Percentiles rank a stretch among this genome's conserved stretches.
phyloP scores from a whole-genome alignment of 495 filamentous ascomycete genomes.

The Penicillium odoratum region DNA sequence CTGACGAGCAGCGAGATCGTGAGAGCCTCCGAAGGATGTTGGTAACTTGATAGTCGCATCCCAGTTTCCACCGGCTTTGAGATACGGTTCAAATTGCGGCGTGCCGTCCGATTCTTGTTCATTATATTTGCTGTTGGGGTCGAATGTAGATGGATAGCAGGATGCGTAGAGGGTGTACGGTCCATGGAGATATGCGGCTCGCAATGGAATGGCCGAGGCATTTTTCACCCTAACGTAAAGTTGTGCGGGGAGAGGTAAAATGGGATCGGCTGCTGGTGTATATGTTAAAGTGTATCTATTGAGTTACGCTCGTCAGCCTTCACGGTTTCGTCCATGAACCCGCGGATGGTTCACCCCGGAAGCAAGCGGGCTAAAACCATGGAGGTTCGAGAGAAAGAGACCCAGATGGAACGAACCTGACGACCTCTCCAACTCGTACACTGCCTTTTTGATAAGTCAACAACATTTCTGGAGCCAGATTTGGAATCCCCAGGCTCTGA shows the following conservation, averaged over 20 bases:
- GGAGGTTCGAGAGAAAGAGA: background rate
- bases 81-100: slow-evolving; percentile 90
- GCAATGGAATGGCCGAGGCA: slow-evolving; percentile 82
- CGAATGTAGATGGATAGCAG: slow-evolving; percentile 76
- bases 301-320: background rate
- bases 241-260: slow-evolving; percentile 75
- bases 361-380: no score
- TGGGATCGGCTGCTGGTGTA: slow-evolving; percentile 81
- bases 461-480: slow-evolving; percentile 62
- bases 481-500: slow-evolving; percentile 20
- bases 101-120: slow-evolving; percentile 60
- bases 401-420: slow-evolving; percentile 49
- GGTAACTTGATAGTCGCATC: slow-evolving; percentile 75
- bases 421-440: slow-evolving; percentile 89
- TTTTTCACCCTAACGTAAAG: slow-evolving; percentile 88
- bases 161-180: slow-evolving; percentile 89
- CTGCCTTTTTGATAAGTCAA: slow-evolving; percentile 84
- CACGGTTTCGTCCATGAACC: background rate
- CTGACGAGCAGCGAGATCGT: slow-evolving; percentile 22
- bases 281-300: slow-evolving; percentile 89
- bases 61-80: slow-evolving; percentile 91
- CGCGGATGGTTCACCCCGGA: background rate
- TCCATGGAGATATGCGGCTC: slow-evolving; percentile 93
- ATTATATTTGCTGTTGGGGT: slow-evolving; percentile 72
- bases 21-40: slow-evolving; percentile 43